phyloP scores from a whole-genome alignment of 176 grass and related monocot genomes.

The Canna indica region DNA sequence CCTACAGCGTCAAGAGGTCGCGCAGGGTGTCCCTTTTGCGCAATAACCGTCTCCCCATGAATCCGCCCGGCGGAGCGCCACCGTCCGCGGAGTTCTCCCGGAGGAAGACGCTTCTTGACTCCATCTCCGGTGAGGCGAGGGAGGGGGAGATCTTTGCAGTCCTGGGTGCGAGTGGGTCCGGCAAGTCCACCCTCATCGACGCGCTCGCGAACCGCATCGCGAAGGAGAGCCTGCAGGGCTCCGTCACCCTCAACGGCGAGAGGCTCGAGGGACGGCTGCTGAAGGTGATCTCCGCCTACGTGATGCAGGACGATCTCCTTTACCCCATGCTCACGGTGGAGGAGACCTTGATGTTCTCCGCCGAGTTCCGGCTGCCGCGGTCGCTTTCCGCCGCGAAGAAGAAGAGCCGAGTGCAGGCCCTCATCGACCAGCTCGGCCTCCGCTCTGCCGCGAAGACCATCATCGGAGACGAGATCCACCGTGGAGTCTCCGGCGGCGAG shows the following conservation, averaged over 20 bases:
- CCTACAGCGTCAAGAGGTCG: slow-evolving; percentile 73
- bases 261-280: slow-evolving; percentile 57
- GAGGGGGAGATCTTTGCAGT: slow-evolving; percentile 98
- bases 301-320: slow-evolving; percentile 93
- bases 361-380: slow-evolving; percentile 94
- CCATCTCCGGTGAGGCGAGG: slow-evolving; percentile 72
- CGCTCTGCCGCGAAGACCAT: slow-evolving; percentile 63
- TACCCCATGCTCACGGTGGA: slow-evolving; percentile 97
- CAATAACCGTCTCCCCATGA: background rate
- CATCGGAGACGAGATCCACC: slow-evolving; percentile 94
- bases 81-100: slow-evolving; percentile 22
- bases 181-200: slow-evolving; percentile 95
- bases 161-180: slow-evolving; percentile 86
- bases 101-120: slow-evolving; percentile 68
- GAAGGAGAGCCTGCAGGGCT: slow-evolving; percentile 76
- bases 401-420: slow-evolving; percentile 69
- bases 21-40: slow-evolving; percentile 16
- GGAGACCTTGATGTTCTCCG: slow-evolving; percentile 97
- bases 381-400: slow-evolving; percentile 61
- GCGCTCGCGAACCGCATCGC: slow-evolving; percentile 82
- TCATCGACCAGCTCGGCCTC: slow-evolving; percentile 91
- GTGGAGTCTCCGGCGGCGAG: slow-evolving; percentile 89
- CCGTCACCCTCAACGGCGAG: slow-evolving; percentile 76
- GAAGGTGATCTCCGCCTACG: slow-evolving; percentile 96
- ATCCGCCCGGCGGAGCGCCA: background rate